Evolutionary conservation across 1,139 yeast species (phyloP).

Genomic region (Suhomyces yuchorum): DNA sequence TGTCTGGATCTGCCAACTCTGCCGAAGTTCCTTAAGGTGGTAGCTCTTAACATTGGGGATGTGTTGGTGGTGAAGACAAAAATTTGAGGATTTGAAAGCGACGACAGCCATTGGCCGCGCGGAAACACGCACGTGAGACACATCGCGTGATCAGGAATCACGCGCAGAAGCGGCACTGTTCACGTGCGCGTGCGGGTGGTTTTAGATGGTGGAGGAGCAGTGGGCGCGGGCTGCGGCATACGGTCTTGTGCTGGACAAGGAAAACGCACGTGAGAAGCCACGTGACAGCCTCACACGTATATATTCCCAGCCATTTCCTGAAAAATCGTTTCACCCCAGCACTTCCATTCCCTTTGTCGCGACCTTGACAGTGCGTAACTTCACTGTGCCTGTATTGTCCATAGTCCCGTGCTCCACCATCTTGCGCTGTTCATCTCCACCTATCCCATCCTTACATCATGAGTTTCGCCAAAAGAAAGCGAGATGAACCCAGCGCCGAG

Average conservation of each 20-base stretch:
- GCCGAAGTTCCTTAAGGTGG: conserved; percentile 17
- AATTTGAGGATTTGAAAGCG: conserved; percentile 19
- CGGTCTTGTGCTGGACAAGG: neutral
- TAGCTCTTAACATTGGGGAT: conserved; percentile 26
- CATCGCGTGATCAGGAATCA: neutral
- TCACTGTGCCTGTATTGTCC: neutral
- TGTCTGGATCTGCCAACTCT: conserved; percentile 13
- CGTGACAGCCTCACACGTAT: conserved; percentile 1
- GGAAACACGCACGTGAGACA: conserved; percentile 3
- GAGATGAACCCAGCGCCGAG: conserved; percentile 25
- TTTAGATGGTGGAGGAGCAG: too few species aligned
- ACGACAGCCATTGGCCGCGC: conserved; percentile 23
- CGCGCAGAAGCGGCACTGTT: neutral
- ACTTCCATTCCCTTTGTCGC: conserved; percentile 1
- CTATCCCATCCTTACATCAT: conserved; percentile 7
- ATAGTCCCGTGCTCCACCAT: neutral
- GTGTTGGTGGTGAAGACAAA: conserved; percentile 6
- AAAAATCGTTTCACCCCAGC: conserved; percentile 3
- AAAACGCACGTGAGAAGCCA: neutral
- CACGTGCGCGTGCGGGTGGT: too few species aligned
- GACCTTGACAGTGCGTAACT: conserved; percentile 1
- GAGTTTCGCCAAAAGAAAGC: conserved; percentile 30
- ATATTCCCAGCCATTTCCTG: conserved; percentile 3
- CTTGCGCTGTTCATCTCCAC: neutral
- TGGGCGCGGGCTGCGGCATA: too few species aligned